phyloP scores from a whole-genome alignment of 1,139 yeast species.

The Nematodospora anomalae region DNA sequence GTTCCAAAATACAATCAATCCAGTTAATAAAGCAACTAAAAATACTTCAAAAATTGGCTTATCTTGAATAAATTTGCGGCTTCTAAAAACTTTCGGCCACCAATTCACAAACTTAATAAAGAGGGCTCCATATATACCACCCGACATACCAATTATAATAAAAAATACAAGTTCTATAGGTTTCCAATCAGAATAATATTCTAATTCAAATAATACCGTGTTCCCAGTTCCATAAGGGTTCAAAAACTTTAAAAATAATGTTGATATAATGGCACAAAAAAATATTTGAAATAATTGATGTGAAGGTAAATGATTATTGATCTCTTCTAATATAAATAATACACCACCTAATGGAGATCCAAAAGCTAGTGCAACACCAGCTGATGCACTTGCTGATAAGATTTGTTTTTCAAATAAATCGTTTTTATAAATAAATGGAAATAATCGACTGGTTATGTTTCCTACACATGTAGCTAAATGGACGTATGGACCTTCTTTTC shows the following conservation, averaged over 20 bases:
- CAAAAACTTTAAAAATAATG: conserved; percentile 54
- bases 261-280: conserved; percentile 60
- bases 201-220: conserved; percentile 57
- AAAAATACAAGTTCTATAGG: conserved; percentile 49
- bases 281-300: conserved; percentile 59
- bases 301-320: conserved; percentile 58
- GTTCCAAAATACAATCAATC: conserved; percentile 51
- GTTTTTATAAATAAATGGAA: conserved; percentile 49
- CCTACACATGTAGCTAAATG: conserved; percentile 71
- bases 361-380: conserved; percentile 71
- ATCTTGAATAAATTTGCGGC: conserved; percentile 29
- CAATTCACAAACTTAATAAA: conserved; percentile 51
- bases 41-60: conserved; percentile 52
- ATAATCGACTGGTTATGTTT: conserved; percentile 53
- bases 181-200: conserved; percentile 58
- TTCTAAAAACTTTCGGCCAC: conserved; percentile 51
- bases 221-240: conserved; percentile 67
- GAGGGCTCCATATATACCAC: conserved; percentile 58
- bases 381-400: conserved; percentile 62
- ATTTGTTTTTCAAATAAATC: conserved; percentile 59
- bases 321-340: conserved; percentile 63
- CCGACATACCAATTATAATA: conserved; percentile 52
- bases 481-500: conserved; percentile 75
- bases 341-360: conserved; percentile 74
- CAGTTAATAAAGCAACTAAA: conserved; percentile 48